Conservation (phyloP, 1,139 yeast species). For the Blastobotrys aristatus region DNA sequence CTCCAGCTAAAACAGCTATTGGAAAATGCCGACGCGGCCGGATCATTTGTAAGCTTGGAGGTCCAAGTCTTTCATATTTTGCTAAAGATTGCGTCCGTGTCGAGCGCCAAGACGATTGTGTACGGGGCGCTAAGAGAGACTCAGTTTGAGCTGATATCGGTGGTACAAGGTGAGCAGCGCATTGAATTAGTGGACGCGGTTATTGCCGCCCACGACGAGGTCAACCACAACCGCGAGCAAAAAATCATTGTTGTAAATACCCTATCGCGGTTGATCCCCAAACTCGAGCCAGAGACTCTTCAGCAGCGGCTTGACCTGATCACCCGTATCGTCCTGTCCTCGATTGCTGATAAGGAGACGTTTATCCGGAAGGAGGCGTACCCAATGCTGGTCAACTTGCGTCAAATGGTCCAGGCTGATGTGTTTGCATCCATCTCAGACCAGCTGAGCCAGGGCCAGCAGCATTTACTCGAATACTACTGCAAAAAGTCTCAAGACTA, state of each 20-base stretch:
- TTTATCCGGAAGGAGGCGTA: constrained; percentile 31
- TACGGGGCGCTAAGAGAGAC: constrained; percentile 24
- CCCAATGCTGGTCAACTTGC: constrained; percentile 25
- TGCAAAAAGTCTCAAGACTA: constrained; percentile 9
- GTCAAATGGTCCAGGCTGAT: constrained; percentile 15
- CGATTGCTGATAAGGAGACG: constrained; percentile 24
- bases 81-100: constrained; percentile 16
- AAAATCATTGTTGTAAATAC: constrained; percentile 17
- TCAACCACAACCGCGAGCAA: constrained; percentile 12
- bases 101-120: constrained; percentile 18
- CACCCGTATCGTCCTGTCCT: constrained; percentile 17
- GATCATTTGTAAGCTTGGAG: constrained; percentile 14
- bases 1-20: constrained; percentile 23
- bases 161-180: constrained; percentile 4
- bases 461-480: constrained; percentile 28
- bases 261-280: constrained; percentile 15
- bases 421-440: constrained; percentile 18
- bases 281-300: constrained; percentile 10
- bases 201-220: neutral
- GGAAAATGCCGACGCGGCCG: constrained; percentile 9
- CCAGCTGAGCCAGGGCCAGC: constrained; percentile 30
- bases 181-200: constrained; percentile 6
- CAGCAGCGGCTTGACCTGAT: constrained; percentile 13
- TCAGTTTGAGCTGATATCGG: constrained; percentile 18
- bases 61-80: constrained; percentile 21